Base-by-base conservation (phyloP, 1,284 basidiomycete species). In the Malassezia psittaci region DNA sequence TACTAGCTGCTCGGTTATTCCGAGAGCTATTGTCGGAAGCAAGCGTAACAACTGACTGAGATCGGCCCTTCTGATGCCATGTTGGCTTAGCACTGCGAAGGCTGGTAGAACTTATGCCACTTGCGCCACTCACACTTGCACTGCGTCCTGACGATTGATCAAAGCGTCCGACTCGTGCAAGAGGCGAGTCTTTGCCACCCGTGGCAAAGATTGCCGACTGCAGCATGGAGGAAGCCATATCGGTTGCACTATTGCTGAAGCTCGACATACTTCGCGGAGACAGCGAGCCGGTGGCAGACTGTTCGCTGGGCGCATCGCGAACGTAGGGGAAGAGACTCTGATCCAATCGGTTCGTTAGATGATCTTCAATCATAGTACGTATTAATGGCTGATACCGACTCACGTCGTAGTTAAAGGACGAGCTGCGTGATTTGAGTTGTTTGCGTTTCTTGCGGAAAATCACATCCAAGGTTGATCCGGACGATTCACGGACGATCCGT, bases 311-410 rank as follows among this genome's bases (percentile, higher is more conserved):
- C 2, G 85, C 80, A 57, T 96, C 91, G 62, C 85, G 85, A 29
- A 91, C 84, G 72, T 90, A 98, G 0, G 94, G 94, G 78, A 96
- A 98, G 34, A 84, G 72, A 1, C 79, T 76, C 43, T 81, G 77
- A 67, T 96, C 91, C 12, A 98, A 81, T 63, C 83, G 86, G 66
- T 83, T 84, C 8, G 81, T 77, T 49, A 84, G 80, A 70, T 93
- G 87, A 54, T 96, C 90, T 86, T 90, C 86, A n/a, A 93, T 77
- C 66, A 98, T 83, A 5, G 85, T 83, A 65, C 84, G 85, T 39
- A 98, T 77, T 3, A 86, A 77, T 5, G 94, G 94, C 71, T 88
- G 91, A 77, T 85, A 98, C 48, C 94, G 82, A 33, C 91, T 96
- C 39, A 98, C 81, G 62, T 96, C 93, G 69, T 96, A 98, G 67